Conservation (phyloP, 108 stramenopile genomes). For the Nitzschia sp. region DNA sequence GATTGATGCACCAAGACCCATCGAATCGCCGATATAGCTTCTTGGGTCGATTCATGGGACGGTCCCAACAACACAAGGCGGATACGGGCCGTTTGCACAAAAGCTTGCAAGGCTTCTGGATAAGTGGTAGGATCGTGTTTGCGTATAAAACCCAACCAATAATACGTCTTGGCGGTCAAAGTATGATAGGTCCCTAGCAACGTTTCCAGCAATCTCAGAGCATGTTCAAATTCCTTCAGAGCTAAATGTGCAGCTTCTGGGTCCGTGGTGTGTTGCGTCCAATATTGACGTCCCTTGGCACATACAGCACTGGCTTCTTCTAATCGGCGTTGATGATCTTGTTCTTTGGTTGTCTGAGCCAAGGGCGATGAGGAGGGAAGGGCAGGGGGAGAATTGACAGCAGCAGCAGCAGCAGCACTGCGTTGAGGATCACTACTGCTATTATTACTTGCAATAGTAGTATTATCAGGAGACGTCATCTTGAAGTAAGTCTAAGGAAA, state of each 20-base stretch:
- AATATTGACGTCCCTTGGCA: constrained; percentile 16
- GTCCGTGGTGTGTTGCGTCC: not conserved
- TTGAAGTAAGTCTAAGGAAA: no score
- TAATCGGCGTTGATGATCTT: constrained; percentile 7
- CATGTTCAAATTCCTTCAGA: constrained; percentile 7
- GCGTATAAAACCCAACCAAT: constrained; percentile 30
- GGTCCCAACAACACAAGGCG: constrained; percentile 6
- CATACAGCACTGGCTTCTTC: constrained; percentile 17
- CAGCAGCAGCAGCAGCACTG: not conserved
- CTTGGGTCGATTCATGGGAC: constrained; percentile 10
- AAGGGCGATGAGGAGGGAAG: not conserved
- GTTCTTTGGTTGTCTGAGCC: not conserved
- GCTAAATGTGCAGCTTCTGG: constrained; percentile 1
- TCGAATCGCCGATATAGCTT: constrained; percentile 14
- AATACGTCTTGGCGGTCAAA: constrained; percentile 33
- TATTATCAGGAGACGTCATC: no score
- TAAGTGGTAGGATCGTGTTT: constrained; percentile 2
- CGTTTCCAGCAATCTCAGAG: constrained; percentile 19
- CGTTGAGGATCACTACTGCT: not conserved
- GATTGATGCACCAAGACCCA: constrained; percentile 1
- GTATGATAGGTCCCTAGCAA: constrained; percentile 17
- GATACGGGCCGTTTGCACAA: constrained; percentile 18
- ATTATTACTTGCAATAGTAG: not conserved
- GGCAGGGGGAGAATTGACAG: not conserved
- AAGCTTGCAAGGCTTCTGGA: constrained; percentile 9